Base-by-base conservation (phyloP, 75 land plant species). In the Sequoia sempervirens region DNA sequence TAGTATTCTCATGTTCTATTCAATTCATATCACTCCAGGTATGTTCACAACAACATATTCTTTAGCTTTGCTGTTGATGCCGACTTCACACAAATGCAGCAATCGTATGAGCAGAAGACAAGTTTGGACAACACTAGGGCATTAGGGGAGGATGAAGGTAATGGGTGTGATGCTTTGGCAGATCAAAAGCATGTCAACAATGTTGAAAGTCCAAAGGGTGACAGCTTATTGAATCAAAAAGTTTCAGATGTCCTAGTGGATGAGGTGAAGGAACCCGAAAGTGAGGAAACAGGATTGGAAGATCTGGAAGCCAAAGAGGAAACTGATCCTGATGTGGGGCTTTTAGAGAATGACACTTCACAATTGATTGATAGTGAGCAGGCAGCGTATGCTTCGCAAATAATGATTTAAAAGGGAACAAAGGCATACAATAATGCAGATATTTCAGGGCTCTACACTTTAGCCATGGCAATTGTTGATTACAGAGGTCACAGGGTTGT, bases 11-110 rank as follows among this genome's bases (percentile, higher is more conserved):
- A 81, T 32, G 28, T 47, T 30, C 20, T 40, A 76, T 12, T 43
- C 9, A 76, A 76, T n/a, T 46, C 13, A 23, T 88, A 11, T 80
- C 80, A 45, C 40, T 79, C 52, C 87, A 98, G 99, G 99, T 98
- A 98, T 91, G 97, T 98, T 14, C 99, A 98, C 94, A 98, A 98
- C 89, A 98, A 98, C 81, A 98, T 98, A 84, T 98, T 98, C 86
- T 98, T 98, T 84, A 98, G 99, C 86, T 98, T 96, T 92, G 99
- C 99, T 73, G 92, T 98, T 34, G 99, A 98, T 93, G 92, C 94
- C n/a, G 99, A 97, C 79, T 87, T 95, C 82, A 87, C 93, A 12
- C 93, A 91, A 53, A 82, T 97, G 88, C 85, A 86, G 38, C 87
- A 89, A 54, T 85, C 61, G n/a, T 81, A 79, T 80, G 91, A 86